Evolutionary conservation across 1,284 basidiomycete genomes (phyloP), one percentile per base, ranked within the genome.

Genomic region (Macrocybe sp.): DNA sequence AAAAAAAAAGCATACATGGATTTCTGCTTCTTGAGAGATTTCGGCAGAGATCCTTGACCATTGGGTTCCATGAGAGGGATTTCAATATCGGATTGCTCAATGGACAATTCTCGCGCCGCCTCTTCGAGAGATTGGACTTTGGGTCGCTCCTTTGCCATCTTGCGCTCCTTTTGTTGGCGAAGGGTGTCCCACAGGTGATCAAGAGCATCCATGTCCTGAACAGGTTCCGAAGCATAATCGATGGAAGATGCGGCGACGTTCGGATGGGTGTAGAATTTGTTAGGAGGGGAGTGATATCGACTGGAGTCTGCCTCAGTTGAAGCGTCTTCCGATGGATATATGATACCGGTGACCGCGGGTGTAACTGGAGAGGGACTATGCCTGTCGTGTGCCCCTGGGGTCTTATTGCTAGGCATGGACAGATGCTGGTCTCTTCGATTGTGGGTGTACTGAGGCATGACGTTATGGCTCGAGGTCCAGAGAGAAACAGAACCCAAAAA

Each of bases 111-210:
- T 45, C 64, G 58, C 38, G 56, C 60, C 10, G 66, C 57, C 39
- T 73, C 65, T 55, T 79, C 81, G 16, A 85, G 68, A 29, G 82
- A 85, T 59, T 79, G 76, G 39, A 85, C 79, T 61, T 86, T 86
- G 37, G 78, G 74, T 49, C 76, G 76, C 56, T 80, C 73, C 52
- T 77, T 78, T 39, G 78, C 81, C 70, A 85, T 79, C 55, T 73
- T 73, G 52, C 68, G 73, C 49, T 77, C 77, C 63, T 85, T 86
- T 62, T 75, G 69, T 61, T 75, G 72, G 40, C 81, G 73, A 47
- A 86, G 72, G 46, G 74, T 70, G 49, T 69, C 74, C 83, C 83
- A 85, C n/a, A 85, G 61, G 33, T 76, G 65, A 55, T 83, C 75
- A 48, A 85, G 63, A 7, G 76, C 74, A 28, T 69, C 61, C 41